Percentiles rank a stretch among this genome's conserved stretches.
These are phyloP conservation scores for Coccomyxa subellipsoidea DNA, from an alignment of 163 green algal species.

Conservation along the genomic window DNA sequence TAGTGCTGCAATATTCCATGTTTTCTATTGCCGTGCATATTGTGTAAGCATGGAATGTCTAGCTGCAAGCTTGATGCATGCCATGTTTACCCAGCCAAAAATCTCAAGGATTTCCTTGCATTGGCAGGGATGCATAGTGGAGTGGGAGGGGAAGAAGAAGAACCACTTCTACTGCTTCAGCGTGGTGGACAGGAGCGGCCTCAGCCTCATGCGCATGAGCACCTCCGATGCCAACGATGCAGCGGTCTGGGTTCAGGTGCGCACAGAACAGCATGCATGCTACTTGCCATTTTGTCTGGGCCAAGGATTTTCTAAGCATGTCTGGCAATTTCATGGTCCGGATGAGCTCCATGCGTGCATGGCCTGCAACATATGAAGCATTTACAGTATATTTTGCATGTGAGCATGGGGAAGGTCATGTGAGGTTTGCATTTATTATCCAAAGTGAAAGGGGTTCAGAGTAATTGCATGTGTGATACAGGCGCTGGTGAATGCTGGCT, in stretches of 20 bases:
- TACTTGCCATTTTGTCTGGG: not conserved
- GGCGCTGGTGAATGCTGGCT: conserved; percentile 13
- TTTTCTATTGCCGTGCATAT: no score
- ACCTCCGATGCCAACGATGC: conserved; percentile 35
- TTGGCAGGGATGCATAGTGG: conserved; percentile 36
- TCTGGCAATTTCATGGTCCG: not conserved
- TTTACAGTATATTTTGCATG: no score
- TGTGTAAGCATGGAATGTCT: no score
- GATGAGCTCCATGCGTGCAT: no score
- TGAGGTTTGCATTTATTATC: not conserved
- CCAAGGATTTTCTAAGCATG: not conserved
- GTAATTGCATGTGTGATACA: conserved; percentile 1
- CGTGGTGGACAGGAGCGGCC: conserved; percentile 31
- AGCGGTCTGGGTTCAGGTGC: conserved; percentile 48
- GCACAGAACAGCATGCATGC: not conserved
- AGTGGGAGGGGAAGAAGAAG: conserved; percentile 39
- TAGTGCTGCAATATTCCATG: no score
- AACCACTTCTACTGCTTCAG: conserved; percentile 42
- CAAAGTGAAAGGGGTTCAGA: not conserved
- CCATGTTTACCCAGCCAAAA: not conserved
- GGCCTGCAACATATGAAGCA: no score
- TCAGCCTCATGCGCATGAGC: conserved; percentile 46
- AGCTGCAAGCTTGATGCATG: not conserved
- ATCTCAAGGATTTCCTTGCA: not conserved
- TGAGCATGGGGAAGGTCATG: no score